Evolutionary conservation across 1,284 basidiomycete genomes (phyloP).

Genomic region (Austroboletus niveus): DNA sequence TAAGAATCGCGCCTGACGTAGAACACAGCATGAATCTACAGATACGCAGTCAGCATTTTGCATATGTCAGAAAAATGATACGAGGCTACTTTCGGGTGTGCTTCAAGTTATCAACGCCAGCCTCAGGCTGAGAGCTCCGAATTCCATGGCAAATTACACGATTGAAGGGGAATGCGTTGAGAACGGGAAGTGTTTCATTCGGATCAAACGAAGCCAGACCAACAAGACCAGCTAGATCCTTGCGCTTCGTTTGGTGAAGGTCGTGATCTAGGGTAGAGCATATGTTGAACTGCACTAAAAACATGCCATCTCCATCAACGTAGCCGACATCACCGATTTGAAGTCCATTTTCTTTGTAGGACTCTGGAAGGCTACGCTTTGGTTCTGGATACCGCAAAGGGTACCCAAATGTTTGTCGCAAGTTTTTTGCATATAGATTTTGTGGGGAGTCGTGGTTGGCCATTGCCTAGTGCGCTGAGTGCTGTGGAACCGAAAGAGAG

Average conservation of each 20-base stretch:
- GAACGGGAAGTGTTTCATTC: not conserved
- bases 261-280: not conserved
- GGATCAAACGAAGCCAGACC: not conserved
- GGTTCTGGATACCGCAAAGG: not conserved
- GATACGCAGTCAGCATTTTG: not conserved
- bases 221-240: not conserved
- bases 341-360: not conserved
- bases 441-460: not conserved
- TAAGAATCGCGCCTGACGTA: not conserved
- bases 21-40: not conserved
- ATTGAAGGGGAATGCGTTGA: not conserved
- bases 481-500: no score
- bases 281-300: constrained; percentile 3
- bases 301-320: not conserved
- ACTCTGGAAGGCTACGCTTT: not conserved
- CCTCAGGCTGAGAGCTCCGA: not conserved
- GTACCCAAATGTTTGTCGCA: not conserved
- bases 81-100: not conserved
- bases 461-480: not conserved
- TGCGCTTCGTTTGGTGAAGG: not conserved
- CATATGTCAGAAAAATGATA: not conserved
- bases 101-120: no score
- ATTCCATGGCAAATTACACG: not conserved
- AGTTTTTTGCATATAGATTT: not conserved
- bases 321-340: constrained; percentile 6